Evolutionary conservation across 306 rosid genomes (phyloP), one percentile per base, ranked within the genome.

Genomic region (Cicer judaicum): DNA sequence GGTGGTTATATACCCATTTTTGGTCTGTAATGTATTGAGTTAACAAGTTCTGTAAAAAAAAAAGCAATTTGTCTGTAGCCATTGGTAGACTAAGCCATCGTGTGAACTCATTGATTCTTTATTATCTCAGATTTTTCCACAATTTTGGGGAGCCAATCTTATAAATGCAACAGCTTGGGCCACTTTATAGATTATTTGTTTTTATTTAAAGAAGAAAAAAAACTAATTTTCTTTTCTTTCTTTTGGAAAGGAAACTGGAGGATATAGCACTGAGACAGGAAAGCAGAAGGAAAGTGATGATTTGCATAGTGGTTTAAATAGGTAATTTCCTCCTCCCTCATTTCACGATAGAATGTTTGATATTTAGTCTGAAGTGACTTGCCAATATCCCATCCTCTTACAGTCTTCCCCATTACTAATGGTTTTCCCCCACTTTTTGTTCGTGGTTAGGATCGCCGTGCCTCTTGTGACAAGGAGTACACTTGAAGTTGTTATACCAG

Each of bases 401-500:
- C 38, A 5, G 5, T 29, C 5, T 14, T 66, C 49, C 52, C 44
- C 71, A 47, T 77, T 56, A 44, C 52, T 49, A 64, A 64, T 83
- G 57, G 46, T 18, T 61, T 42, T 7, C 11, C 29, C 59, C 21
- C 34, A 2, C 29, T 42, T 72, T 77, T 68, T 50, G 56, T 53
- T 4, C 55, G 8, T 72, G 72, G 38, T 75, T 74, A 92, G 99
- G 84, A 84, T 90, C 13, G 72, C 92, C 13, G 90, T 95, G 69
- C 90, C 99, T 0, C 99, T 95, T 39, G 97, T 95, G 73, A 92
- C 99, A 44, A 84, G 97, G 82, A 95, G 99, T 70, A 95, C 88
- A 72, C 92, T 95, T 52, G 98, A 95, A 89, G 98, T 95, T 68
- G 96, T 86, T 60, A 79, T 95, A 88, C 99, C 99, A 2, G 97